Evolutionary conservation across 192 early-diverging fungal species (phyloP), one percentile per base, ranked within the genome.

Genomic region (Umbelopsis sp.): DNA sequence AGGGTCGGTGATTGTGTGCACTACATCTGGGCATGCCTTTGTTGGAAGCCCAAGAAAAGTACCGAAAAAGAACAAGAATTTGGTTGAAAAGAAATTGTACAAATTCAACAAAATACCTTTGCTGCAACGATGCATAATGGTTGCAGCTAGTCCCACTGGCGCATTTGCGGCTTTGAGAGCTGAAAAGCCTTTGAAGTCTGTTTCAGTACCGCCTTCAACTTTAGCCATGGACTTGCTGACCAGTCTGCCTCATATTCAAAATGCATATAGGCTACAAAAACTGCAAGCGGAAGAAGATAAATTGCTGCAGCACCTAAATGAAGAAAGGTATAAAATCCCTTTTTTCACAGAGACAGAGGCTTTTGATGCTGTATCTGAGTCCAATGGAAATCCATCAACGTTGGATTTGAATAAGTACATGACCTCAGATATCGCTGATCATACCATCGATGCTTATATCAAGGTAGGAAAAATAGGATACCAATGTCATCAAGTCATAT

Each of bases 11-110:
- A 76, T 93, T 51, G 71, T 93, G n/a, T 74, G 76, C n/a, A 94
- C 92, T 15, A 73, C 71, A 9, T 77, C 76, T 3, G 91, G 92
- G 1, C 86, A 89, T 73, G 91, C 89, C 1, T 94, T 82, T 69
- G 70, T 86, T 21, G 91, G 92, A 9, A 78, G 71, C 23, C 74
- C 75, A 49, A 66, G 66, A 25, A 65, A 51, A 45, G 44, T 48
- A 2, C 35, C 37, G 12, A 53, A 72, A n/a, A 69, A 65, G 22
- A 75, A 78, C 16, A 45, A 49, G 35, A 71, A 67, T n/a, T 45
- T 51, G n/a, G 69, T 51, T 0, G 72, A 80, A 25, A 30, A 45
- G 11, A 64, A 49, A 9, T 81, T 74, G 20, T 87, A 81, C 79
- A 89, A 89, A 69, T 91, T 81, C 68, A 69, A 41, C 21, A 81